Base-by-base conservation (phyloP, 1,284 basidiomycete species). In the Marasmius fiardii region DNA sequence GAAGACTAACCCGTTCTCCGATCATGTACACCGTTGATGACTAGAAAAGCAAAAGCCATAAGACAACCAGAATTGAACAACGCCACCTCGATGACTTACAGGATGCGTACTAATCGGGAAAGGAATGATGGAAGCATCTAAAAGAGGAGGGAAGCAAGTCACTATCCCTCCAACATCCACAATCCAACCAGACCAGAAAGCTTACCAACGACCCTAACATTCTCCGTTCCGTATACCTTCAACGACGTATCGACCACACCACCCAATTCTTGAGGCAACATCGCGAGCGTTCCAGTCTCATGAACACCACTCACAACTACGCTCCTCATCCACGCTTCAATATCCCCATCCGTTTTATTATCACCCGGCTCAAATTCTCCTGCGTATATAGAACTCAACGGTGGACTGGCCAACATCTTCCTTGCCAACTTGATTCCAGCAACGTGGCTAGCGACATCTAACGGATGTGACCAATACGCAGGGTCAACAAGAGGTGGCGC, bases 231-330 rank as follows among this genome's bases (percentile, higher is more conserved):
- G 60, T 68, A 67, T 7, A 68, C 58, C 57, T 51, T 61, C 49
- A 68, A 58, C 28, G 58, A 45, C 18, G 64, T 65, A 54, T 68
- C 64, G 2, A 70, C 68, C 10, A 70, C 68, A 12, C 68, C 68
- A 4, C 66, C 67, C 24, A 67, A 51, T 16, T 64, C 63, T 37
- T 45, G 43, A 12, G 67, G 66, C 61, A 68, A 61, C 66, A 68
- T 69, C 1, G 64, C 60, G 59, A 69, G 50, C 4, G 68, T 64
- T 1, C 69, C 69, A 43, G 65, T 58, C 21, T 64, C 64, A 56
- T 70, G 67, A 44, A 67, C 68, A 56, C 70, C 70, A 44, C 65
- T 68, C 5, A 61, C 60, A 5, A 63, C 64, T 4, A 63, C 59
- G 1, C 49, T 51, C 28, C 61, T 64, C 16, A 67, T 52, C 63